A percentile compares a stretch with the other conserved stretches of the same genome.
phyloP scores from a whole-genome alignment of 192 early-diverging fungal species.

The Umbelopsis sp. region DNA sequence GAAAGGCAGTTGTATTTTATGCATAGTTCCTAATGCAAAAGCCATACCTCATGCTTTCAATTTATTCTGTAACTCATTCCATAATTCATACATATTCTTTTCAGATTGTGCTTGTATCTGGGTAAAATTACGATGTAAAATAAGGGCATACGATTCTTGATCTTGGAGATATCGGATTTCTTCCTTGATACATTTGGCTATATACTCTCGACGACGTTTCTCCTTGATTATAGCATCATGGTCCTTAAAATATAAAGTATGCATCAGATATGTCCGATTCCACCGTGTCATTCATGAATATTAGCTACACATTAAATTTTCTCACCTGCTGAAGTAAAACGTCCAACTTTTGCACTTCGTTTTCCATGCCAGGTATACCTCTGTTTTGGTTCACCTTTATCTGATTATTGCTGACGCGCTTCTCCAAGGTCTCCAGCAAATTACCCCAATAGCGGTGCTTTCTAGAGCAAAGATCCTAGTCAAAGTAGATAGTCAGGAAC shows the following conservation, averaged over 20 bases:
- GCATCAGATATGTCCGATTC: too few relatives aligned
- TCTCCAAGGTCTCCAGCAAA: conserved; percentile 51
- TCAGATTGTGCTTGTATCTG: conserved; percentile 10
- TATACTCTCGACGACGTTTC: not conserved
- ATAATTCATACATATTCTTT: not conserved
- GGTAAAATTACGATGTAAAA: conserved; percentile 9
- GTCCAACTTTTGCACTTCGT: conserved; percentile 41
- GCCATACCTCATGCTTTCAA: not conserved
- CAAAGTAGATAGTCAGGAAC: too few relatives aligned
- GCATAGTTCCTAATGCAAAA: too few relatives aligned
- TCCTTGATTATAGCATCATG: not conserved
- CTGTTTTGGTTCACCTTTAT: conserved; percentile 49
- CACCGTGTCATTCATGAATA: too few relatives aligned
- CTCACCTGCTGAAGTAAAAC: conserved; percentile 44
- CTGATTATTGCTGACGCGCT: conserved; percentile 49
- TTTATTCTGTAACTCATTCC: conserved; percentile 7
- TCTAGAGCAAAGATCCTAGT: conserved; percentile 47
- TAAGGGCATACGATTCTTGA: conserved; percentile 1
- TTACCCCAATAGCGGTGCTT: conserved; percentile 47
- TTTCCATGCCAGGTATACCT: conserved; percentile 45
- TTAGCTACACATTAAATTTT: too few relatives aligned
- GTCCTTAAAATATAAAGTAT: not conserved
- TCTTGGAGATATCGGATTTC: conserved; percentile 12
- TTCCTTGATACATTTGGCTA: not conserved
- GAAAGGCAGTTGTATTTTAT: too few relatives aligned